phyloP scores from a whole-genome alignment of 2,329 filamentous ascomycete genomes.

The Ceratocystis albifundus region DNA sequence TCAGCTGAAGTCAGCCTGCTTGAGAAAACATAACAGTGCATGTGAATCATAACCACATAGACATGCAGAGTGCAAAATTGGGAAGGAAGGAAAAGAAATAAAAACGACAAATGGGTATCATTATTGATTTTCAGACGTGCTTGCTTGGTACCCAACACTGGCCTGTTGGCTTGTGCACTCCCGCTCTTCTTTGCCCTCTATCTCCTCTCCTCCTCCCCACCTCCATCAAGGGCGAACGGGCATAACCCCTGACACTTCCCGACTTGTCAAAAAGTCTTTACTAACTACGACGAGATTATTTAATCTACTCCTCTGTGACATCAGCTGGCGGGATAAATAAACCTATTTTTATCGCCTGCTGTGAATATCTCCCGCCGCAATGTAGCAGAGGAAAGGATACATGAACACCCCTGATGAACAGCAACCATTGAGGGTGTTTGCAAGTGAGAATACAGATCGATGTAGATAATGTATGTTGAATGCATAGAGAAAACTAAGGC shows the following conservation, averaged over 20 bases:
- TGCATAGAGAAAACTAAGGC: background rate
- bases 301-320: slow-evolving; percentile 6
- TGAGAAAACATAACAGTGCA: background rate
- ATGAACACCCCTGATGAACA: background rate
- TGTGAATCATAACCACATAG: background rate
- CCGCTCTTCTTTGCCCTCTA: background rate
- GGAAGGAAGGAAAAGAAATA: background rate
- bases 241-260: slow-evolving; percentile 4
- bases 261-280: slow-evolving; percentile 12
- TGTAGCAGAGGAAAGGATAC: background rate
- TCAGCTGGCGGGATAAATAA: slow-evolving; percentile 5
- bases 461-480: background rate
- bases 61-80: background rate
- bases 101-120: background rate
- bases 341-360: slow-evolving; percentile 2
- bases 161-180: background rate
- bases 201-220: background rate
- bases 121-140: background rate
- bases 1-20: slow-evolving; percentile 5
- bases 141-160: background rate
- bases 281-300: slow-evolving; percentile 4
- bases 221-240: background rate
- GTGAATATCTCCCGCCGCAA: background rate
- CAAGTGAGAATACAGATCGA: background rate
- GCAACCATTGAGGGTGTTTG: background rate